Conservation (phyloP, 495 filamentous ascomycete species). For the Talaromyces trachyspermus region DNA sequence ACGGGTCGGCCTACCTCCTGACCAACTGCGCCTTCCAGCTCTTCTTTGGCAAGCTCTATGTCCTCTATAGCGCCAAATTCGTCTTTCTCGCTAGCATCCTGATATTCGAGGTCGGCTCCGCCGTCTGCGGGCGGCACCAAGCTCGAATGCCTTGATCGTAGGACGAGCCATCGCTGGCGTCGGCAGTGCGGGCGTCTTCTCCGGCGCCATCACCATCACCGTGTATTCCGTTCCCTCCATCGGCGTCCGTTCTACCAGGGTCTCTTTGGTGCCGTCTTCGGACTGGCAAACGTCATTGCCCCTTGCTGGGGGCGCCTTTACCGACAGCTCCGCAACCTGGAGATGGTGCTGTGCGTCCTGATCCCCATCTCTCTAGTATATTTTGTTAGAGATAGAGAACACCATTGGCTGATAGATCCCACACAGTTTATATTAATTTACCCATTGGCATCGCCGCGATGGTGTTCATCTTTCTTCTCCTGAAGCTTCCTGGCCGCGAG, state of each 20-base stretch:
- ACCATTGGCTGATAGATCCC: too few species aligned
- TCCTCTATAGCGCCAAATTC: conserved; percentile 49
- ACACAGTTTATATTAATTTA: conserved; percentile 44
- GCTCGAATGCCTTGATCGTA: conserved; percentile 56
- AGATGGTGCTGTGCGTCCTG: conserved; percentile 49
- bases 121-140: conserved; percentile 62
- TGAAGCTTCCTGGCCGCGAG: conserved; percentile 12
- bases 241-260: conserved; percentile 42
- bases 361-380: too few species aligned
- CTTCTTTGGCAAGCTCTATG: conserved; percentile 59
- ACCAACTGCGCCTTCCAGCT: conserved; percentile 50
- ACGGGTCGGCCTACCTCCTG: conserved; percentile 53
- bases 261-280: conserved; percentile 35
- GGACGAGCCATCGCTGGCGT: conserved; percentile 67
- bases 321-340: conserved; percentile 36
- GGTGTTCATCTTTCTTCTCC: conserved; percentile 19
- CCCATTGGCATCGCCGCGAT: conserved; percentile 30
- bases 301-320: conserved; percentile 39
- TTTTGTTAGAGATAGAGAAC: too few species aligned
- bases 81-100: conserved; percentile 53
- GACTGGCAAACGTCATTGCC: conserved; percentile 35
- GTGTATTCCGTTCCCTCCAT: conserved; percentile 32
- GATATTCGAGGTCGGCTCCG: conserved; percentile 62
- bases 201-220: conserved; percentile 26
- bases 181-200: conserved; percentile 31